phyloP scores from a whole-genome alignment of 352 stramenopile genomes.

The Halophytophthora polymorphica region DNA sequence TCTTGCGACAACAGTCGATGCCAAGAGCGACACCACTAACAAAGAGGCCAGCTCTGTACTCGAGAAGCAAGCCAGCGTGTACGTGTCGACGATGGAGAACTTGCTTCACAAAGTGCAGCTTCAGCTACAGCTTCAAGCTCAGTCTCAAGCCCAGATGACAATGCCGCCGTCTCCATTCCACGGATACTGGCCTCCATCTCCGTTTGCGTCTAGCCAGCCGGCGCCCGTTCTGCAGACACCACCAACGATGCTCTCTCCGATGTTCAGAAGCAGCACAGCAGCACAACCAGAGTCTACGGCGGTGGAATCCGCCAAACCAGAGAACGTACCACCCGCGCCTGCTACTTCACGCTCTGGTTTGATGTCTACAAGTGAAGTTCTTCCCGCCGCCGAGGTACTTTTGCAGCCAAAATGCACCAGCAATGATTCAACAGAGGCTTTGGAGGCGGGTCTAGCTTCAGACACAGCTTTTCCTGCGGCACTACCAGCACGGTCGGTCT shows the following conservation, averaged over 20 bases:
- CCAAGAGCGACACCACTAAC: not conserved
- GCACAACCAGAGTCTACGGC: not conserved
- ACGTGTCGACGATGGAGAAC: slow-evolving; percentile 45
- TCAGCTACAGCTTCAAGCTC: slow-evolving; percentile 46
- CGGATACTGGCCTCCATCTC: slow-evolving; percentile 25
- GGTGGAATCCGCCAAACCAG: not conserved
- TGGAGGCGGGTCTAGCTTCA: too few relatives aligned
- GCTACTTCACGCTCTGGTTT: not conserved
- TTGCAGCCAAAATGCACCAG: too few relatives aligned
- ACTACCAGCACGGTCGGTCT: too few relatives aligned
- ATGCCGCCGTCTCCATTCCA: slow-evolving; percentile 20
- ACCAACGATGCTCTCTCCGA: slow-evolving; percentile 3
- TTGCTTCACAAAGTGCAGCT: slow-evolving; percentile 65
- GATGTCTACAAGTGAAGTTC: too few relatives aligned
- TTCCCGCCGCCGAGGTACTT: too few relatives aligned
- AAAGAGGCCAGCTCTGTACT: slow-evolving; percentile 17
- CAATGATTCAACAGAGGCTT: too few relatives aligned
- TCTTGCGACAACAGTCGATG: slow-evolving; percentile 6
- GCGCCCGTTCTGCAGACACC: slow-evolving; percentile 14
- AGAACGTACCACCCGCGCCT: not conserved
- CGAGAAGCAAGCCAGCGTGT: slow-evolving; percentile 33
- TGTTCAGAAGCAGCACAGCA: not conserved
- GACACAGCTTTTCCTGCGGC: too few relatives aligned
- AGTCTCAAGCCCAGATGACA: slow-evolving; percentile 23
- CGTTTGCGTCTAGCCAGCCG: slow-evolving; percentile 15